A percentile compares a stretch with the other conserved stretches of the same genome.
Conservation (phyloP, 2,329 filamentous ascomycete species). For the Anthostomella pinea region DNA sequence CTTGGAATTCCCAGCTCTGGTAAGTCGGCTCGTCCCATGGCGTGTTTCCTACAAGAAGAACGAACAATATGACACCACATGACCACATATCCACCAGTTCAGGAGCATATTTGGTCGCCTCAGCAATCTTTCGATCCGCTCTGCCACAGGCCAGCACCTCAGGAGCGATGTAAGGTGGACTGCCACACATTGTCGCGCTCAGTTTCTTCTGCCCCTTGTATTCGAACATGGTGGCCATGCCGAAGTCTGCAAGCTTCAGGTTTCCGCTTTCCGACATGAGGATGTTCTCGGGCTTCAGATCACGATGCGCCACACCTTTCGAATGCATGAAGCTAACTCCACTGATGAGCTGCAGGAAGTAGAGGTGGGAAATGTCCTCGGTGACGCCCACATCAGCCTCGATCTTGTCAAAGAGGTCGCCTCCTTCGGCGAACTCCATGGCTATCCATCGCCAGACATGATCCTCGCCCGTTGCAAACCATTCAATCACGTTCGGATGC, state of each 20-base stretch:
- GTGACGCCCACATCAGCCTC: slow-evolving; percentile 95
- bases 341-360: slow-evolving; percentile 87
- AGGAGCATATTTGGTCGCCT: slow-evolving; percentile 63
- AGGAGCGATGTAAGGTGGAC: slow-evolving; percentile 94
- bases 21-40: slow-evolving; percentile 93
- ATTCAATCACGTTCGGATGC: slow-evolving; percentile 92
- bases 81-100: slow-evolving; percentile 95
- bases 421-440: slow-evolving; percentile 94
- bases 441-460: slow-evolving; percentile 91
- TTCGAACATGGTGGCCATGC: slow-evolving; percentile 89
- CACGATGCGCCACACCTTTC: slow-evolving; percentile 89
- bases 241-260: slow-evolving; percentile 95
- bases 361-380: slow-evolving; percentile 92
- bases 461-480: slow-evolving; percentile 86
- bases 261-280: slow-evolving; percentile 80
- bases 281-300: slow-evolving; percentile 94
- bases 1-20: slow-evolving; percentile 84
- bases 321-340: slow-evolving; percentile 95
- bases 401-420: slow-evolving; percentile 98
- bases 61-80: slow-evolving; percentile 95
- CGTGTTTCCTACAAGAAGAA: slow-evolving; percentile 91
- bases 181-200: slow-evolving; percentile 88
- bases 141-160: slow-evolving; percentile 68
- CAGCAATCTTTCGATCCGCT: slow-evolving; percentile 43
- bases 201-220: slow-evolving; percentile 80